These are phyloP conservation scores for Cladosporium sp. DNA, from an alignment of 2,329 filamentous ascomycete genomes.

Conservation along the genomic window DNA sequence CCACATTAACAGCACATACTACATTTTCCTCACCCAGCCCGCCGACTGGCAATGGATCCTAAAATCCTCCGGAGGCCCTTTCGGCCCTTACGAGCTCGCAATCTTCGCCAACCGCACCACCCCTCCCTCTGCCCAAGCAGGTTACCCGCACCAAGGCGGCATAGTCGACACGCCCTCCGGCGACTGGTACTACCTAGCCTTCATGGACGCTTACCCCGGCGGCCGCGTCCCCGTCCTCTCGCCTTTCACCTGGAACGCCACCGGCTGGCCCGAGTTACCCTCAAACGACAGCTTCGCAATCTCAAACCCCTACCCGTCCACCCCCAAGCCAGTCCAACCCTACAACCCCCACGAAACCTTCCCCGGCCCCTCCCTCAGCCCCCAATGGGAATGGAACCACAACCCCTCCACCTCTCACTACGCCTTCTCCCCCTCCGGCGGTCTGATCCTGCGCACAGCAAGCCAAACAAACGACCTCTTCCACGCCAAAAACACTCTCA, in stretches of 20 bases:
- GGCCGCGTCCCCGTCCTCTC: slow-evolving; percentile 56
- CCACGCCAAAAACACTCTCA: slow-evolving; percentile 39
- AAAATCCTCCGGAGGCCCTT: slow-evolving; percentile 43
- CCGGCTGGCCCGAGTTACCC: slow-evolving; percentile 49
- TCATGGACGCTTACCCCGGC: slow-evolving; percentile 52
- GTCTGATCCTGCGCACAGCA: slow-evolving; percentile 45
- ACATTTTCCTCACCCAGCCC: slow-evolving; percentile 49
- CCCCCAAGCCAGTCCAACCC: slow-evolving; percentile 28
- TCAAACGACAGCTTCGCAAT: slow-evolving; percentile 46
- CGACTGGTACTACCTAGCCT: slow-evolving; percentile 57
- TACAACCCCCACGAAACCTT: slow-evolving; percentile 41
- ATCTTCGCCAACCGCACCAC: slow-evolving; percentile 36
- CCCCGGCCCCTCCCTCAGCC: slow-evolving; percentile 36
- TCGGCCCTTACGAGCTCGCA: slow-evolving; percentile 49
- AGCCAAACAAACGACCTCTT: slow-evolving; percentile 50
- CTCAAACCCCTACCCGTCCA: slow-evolving; percentile 26
- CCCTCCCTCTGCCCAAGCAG: slow-evolving; percentile 27
- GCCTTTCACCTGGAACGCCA: slow-evolving; percentile 47
- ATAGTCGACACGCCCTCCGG: slow-evolving; percentile 49
- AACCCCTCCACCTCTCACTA: slow-evolving; percentile 51
- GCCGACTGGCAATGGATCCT: slow-evolving; percentile 46
- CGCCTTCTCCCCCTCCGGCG: slow-evolving; percentile 37
- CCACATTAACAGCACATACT: slow-evolving; percentile 53
- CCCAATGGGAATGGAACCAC: slow-evolving; percentile 59
- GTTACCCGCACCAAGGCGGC: slow-evolving; percentile 48